Base-by-base conservation (phyloP, 1,284 basidiomycete genomes). In the Somion occarium region DNA sequence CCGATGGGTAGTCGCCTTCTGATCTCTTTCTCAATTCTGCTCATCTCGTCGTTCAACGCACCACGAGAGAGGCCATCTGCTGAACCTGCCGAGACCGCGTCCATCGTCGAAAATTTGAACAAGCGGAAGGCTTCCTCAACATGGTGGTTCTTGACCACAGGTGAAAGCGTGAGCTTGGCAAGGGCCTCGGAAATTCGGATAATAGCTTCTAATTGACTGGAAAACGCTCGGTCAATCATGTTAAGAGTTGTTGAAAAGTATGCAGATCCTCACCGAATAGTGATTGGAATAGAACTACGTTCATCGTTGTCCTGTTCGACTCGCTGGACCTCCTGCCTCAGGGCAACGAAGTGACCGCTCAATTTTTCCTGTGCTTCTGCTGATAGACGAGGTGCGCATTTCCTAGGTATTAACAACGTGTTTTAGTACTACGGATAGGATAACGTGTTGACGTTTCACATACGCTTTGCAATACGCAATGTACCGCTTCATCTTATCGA, bases 91-190 rank as follows among this genome's bases (percentile, higher is more conserved):
- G 93, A 91, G 23, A 99, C 95, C 22, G 97, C 97, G 68, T 99
- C 93, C 96, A 99, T 98, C 1, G 97, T 99, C 15, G 94, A 98
- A 71, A 88, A 97, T 62, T 97, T 98, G 85, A 99, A 99, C 23
- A 99, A 73, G 4, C 97, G 85, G 63, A 99, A 98, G 3, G 97
- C 92, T 69, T 99, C 97, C 67, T 99, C 95, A 30, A 99, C 97
- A 61, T 99, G 96, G 66, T 98, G 89, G 53, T 89, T 87, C 59
- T 87, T 83, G 3, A 99, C 97, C 2, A 86, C 80, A 0, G 93
- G 80, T 1, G 88, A 87, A 19, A 99, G 78, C 0, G 93, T 94
- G 69, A 99, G 82, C 68, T 99, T 99, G 25, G 96, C 95, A 15
- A 98, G 75, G 2, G 94, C 89, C 69, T 99, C 97, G 3, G 94